Evolutionary conservation across 2,329 filamentous ascomycete genomes (phyloP).

Genomic region (Colletotrichum navitas): DNA sequence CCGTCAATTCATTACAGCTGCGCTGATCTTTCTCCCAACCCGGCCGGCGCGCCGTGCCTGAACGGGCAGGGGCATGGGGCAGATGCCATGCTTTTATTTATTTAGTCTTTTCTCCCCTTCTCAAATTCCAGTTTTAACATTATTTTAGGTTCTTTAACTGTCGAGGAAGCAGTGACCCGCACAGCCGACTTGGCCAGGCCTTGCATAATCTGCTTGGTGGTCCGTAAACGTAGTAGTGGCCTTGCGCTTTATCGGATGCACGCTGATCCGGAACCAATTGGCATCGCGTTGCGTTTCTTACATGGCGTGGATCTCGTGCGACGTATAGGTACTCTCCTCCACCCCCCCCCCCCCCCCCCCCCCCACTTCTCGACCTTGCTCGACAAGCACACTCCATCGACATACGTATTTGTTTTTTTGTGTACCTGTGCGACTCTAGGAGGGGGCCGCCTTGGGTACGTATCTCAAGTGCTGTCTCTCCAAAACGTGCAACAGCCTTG

Average conservation of each 20-base stretch:
- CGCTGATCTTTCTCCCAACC: background rate
- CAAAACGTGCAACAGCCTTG: background rate
- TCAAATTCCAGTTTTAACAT: too few relatives aligned
- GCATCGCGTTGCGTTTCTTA: background rate
- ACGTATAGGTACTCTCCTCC: too few relatives aligned
- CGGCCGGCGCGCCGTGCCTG: too few relatives aligned
- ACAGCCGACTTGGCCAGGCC: background rate
- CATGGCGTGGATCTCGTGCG: background rate
- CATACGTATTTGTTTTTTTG: background rate
- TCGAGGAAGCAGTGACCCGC: too few relatives aligned
- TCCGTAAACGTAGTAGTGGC: background rate
- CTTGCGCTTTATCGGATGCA: background rate
- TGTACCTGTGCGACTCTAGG: too few relatives aligned
- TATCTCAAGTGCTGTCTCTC: background rate
- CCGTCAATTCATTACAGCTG: background rate
- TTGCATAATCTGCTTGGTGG: background rate
- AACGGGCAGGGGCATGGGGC: background rate
- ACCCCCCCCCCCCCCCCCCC: too few relatives aligned
- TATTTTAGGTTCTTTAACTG: too few relatives aligned
- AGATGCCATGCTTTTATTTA: too few relatives aligned
- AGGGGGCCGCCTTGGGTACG: too few relatives aligned
- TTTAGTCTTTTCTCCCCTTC: too few relatives aligned
- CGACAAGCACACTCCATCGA: background rate
- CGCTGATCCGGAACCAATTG: background rate
- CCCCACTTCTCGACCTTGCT: too few relatives aligned